Evolutionary conservation across 805 yeast species (phyloP).

Genomic region (Nakazawaea wickerhamii): DNA sequence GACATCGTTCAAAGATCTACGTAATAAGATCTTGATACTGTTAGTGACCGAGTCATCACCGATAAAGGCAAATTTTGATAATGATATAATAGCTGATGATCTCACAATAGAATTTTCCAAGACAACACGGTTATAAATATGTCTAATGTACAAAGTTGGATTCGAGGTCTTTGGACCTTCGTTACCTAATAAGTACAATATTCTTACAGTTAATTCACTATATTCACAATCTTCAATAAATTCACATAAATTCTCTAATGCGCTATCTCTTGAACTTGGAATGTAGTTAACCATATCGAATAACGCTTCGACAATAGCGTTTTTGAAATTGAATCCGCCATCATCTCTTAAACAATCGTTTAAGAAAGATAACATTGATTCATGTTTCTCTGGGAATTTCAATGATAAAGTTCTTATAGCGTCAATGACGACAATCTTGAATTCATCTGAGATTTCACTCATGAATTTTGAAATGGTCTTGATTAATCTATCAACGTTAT

Average conservation of each 20-base stretch:
- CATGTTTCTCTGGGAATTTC: constrained; percentile 89
- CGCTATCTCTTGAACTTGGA: constrained; percentile 76
- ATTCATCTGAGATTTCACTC: constrained; percentile 93
- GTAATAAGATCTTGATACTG: constrained; percentile 69
- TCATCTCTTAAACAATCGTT: constrained; percentile 84
- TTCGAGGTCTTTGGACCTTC: constrained; percentile 87
- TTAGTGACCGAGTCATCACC: constrained; percentile 61
- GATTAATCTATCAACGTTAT: constrained; percentile 83
- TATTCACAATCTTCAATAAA: constrained; percentile 97
- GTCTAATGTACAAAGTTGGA: constrained; percentile 90
- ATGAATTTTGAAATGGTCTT: constrained; percentile 81
- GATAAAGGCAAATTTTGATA: constrained; percentile 82
- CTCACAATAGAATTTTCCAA: constrained; percentile 93
- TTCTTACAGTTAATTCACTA: constrained; percentile 89
- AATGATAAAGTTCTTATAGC: constrained; percentile 89
- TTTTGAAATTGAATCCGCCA: constrained; percentile 82
- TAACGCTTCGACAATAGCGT: constrained; percentile 84
- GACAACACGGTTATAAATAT: constrained; percentile 93
- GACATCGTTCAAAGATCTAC: constrained; percentile 78
- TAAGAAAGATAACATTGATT: constrained; percentile 73
- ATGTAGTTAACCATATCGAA: constrained; percentile 86
- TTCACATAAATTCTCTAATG: constrained; percentile 87
- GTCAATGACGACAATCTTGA: constrained; percentile 89
- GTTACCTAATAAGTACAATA: constrained; percentile 85
- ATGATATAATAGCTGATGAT: constrained; percentile 90